Conservation (phyloP, 2,329 filamentous ascomycete genomes). For the Fonsecaea erecta region DNA sequence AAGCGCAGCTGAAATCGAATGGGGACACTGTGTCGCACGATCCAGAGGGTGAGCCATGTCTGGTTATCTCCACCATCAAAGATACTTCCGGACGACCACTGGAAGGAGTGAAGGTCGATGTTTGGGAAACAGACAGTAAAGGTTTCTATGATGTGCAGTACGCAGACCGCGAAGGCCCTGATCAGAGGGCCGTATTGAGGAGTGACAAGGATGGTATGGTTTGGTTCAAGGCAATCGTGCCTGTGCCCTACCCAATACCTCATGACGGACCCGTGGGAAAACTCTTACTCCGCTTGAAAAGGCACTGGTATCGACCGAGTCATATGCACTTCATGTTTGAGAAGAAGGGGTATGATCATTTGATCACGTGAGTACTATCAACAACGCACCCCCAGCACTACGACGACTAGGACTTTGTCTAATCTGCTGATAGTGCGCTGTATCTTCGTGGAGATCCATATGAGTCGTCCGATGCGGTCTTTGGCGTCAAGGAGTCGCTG, state of each 20-base stretch:
- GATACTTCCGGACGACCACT: not conserved
- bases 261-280: not conserved
- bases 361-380: not conserved
- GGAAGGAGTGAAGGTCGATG: not conserved
- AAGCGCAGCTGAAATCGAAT: not conserved
- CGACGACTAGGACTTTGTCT: not conserved
- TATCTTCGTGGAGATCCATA: conserved; percentile 40
- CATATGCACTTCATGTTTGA: conserved; percentile 7
- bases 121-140: not conserved
- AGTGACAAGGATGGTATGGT: not conserved
- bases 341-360: not conserved
- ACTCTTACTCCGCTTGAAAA: not conserved
- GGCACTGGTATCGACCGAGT: not conserved
- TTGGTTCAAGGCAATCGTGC: not conserved
- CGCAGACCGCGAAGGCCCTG: not conserved
- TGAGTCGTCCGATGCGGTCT: conserved; percentile 40
- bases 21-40: not conserved
- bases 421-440: conserved; percentile 36
- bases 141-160: conserved; percentile 1
- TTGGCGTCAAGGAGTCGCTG: conserved; percentile 41
- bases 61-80: not conserved
- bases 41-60: not conserved
- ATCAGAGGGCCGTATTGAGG: not conserved
- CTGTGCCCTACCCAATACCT: not conserved
- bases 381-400: not conserved